Base-by-base conservation (phyloP, 2,329 filamentous ascomycete species). In the Penicillium sp. region DNA sequence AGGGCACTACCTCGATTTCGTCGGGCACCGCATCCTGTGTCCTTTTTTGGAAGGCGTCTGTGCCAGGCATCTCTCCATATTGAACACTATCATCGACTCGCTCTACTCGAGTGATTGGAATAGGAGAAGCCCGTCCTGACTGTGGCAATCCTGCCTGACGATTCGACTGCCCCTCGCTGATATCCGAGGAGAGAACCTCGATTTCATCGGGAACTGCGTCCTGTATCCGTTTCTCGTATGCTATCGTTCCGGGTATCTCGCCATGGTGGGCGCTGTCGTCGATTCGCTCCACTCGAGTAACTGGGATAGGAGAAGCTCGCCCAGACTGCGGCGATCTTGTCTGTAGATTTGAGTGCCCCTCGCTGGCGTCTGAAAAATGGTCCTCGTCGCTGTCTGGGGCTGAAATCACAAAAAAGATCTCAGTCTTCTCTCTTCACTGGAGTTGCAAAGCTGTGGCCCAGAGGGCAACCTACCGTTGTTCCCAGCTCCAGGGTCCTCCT, bases 141-240 rank as follows among this genome's bases (percentile, higher is more conserved):
- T 62, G 61, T 61, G 61, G 58, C 53, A 59, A 64, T 37, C 28
- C 35, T 54, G 64, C 67, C 52, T 57, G 55, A 48, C 64, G 60
- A 60, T 54, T 59, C 28, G 57, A 51, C 39, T 68, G 67, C 56
- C 80, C 81, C 71, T 84, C 82, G 37, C 75, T 79, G 48, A 82
- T 82, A 62, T 84, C 82, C 39, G 81, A 83, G 65, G 84, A 85
- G 66, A 18, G 18, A 18, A 84, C 70, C 61, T 83, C 79, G 27
- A 84, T 71, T 62, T 84, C 79, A 60, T 84, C 81, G 4, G 81
- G 81, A 5, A 83, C 80, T 27, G 81, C 80, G 62, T 84, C 81
- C 55, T 76, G 73, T 24, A 64, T 70, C 52, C 80, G 71, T 58
- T 76, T 74, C n/a, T 78, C 73, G 63, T 82, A 84, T 47, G 80